Evolutionary conservation across 164 flowering plant species (phyloP), one percentile per base, ranked within the genome.

Genomic region (Euptelea pleiosperma): DNA sequence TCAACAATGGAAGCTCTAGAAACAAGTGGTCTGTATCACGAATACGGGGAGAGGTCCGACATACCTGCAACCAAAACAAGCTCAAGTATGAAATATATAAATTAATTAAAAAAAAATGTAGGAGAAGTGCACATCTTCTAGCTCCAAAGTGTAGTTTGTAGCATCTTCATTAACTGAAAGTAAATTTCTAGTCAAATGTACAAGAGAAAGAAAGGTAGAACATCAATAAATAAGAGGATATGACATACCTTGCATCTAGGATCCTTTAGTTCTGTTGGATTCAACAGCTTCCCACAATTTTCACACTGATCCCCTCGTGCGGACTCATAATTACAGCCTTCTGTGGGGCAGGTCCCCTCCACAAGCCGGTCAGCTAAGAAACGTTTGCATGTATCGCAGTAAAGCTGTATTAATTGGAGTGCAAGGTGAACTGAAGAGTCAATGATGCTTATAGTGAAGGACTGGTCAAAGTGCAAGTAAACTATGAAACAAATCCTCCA

Each of bases 221-320:
- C n/a, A 26, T 11, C 12, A 43, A 60, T 31, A 18, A 30, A 9
- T 21, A 46, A 41, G 16, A 57, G 44, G 34, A 39, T 18, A 26
- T 42, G 12, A 48, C 29, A 48, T 39, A 83, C 98, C 91, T 87
- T 93, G 88, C 98, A 93, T 66, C 70, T 77, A 15, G 98, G 98
- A 53, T 87, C 85, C 66, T 55, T 70, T 15, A 93, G 73, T 63
- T 93, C 98, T 7, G 96, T 90, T 11, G 99, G 96, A 80, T 90
- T 88, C 70, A 92, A 68, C 31, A 92, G 80, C 66, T 84, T 82
- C 37, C 89, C 86, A 60, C 99, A 93, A 6, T 85, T 83, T 67
- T 90, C 97, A 71, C 99, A 90, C 55, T 93, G 97, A 70, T 93
- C 98, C 8, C 98, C 98, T 56, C 97, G 72, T 30, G 98, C 98